phyloP scores from a whole-genome alignment of 768 basidiomycete species.

The Rhodotorula graminis region DNA sequence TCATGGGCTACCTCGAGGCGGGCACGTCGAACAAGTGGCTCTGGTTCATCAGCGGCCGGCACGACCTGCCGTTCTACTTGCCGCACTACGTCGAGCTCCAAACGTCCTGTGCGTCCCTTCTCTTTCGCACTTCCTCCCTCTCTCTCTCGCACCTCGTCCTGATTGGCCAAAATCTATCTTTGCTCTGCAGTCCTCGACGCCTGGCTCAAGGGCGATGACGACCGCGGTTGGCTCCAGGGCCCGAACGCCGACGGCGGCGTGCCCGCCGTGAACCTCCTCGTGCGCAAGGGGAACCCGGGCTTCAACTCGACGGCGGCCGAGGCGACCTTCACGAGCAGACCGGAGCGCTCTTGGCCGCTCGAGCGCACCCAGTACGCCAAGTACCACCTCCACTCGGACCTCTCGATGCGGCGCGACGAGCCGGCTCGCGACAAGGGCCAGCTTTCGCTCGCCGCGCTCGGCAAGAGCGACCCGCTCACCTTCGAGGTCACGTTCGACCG shows the following conservation, averaged over 20 bases:
- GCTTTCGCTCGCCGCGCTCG: constrained; percentile 36
- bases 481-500: constrained; percentile 27
- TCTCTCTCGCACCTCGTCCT: not conserved
- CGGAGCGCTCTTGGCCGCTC: constrained; percentile 41
- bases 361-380: constrained; percentile 34
- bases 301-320: constrained; percentile 43
- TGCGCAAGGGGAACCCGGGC: constrained; percentile 43
- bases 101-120: constrained; percentile 33
- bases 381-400: constrained; percentile 25
- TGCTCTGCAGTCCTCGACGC: constrained; percentile 32
- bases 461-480: constrained; percentile 25
- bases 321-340: constrained; percentile 36
- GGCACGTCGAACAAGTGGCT: constrained; percentile 44
- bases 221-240: constrained; percentile 31
- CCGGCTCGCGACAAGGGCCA: not conserved
- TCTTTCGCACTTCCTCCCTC: constrained; percentile 4
- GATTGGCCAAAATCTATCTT: not conserved
- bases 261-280: constrained; percentile 40
- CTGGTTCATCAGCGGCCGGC: constrained; percentile 42
- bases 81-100: constrained; percentile 41
- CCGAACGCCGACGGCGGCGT: constrained; percentile 37
- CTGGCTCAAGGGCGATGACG: constrained; percentile 41
- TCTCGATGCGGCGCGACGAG: not conserved
- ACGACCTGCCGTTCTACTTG: constrained; percentile 44
- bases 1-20: constrained; percentile 42